Evolutionary conservation across 2,329 filamentous ascomycete genomes (phyloP), one percentile per base, ranked within the genome.

Genomic region (Trichoderma oligosporum): DNA sequence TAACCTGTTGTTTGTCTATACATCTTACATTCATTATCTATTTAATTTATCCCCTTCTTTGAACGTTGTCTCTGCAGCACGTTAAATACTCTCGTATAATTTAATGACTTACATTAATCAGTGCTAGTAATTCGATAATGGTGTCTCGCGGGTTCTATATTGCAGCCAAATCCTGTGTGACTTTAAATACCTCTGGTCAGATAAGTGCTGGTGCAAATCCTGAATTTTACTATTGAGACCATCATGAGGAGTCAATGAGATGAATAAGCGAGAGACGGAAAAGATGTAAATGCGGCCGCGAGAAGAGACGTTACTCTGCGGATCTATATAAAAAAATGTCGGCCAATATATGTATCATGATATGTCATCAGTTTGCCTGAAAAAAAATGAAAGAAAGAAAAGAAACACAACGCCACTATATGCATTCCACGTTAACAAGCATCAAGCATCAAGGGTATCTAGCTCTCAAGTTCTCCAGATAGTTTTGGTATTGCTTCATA

Each of bases 401-500:
- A 31, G 27, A 29, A 55, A 38, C 12, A 46, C 24, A 46, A 55
- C 41, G 52, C 52, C 41, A 36, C 41, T 46, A 39, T 46, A 55
- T 55, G 42, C 42, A 54, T 46, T 46, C 25, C n/a, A n/a, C n/a
- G n/a, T n/a, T 31, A 24, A 29, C 52, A 29, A 36, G 46, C 29
- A 46, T 29, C 31, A 38, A 20, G 31, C 52, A 38, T 46, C 31
- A 55, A 20, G 52, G 52, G 52, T 55, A 55, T 55, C 52, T 55
- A 27, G 24, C 41, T 55, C 52, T 45, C 41, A 55, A 12, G 33
- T 55, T 55, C 14, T 56, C 53, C 42, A 56, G 35, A 27, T 56
- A 56, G 27, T 56, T 56, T 27, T 35, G 53, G 44, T 56, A 56
- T 18, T 56, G 53, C 9, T 56, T 46, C 53, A 56, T 56, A 24